phyloP scores from a whole-genome alignment of 352 stramenopile species.

The Phytophthora boehmeriae region DNA sequence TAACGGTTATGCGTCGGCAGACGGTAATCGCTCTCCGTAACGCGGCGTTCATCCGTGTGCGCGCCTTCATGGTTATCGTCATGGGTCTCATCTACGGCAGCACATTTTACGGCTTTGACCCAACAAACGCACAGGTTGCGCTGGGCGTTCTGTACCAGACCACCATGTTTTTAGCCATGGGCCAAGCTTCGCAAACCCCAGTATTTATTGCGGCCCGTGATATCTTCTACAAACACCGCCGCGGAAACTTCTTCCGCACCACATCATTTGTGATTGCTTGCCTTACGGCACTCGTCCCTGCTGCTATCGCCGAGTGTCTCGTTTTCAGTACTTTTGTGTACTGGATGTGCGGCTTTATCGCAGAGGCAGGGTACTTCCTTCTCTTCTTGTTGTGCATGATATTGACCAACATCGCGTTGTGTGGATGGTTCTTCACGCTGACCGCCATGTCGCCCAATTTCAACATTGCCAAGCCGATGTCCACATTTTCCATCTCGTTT shows the following conservation, averaged over 20 bases:
- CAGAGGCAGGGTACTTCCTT: background rate
- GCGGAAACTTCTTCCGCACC: background rate
- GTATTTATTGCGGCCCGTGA: constrained; percentile 52
- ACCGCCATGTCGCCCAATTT: background rate
- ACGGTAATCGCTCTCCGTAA: constrained; percentile 47
- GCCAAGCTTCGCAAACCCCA: constrained; percentile 60
- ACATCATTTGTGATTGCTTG: background rate
- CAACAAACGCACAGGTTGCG: constrained; percentile 25
- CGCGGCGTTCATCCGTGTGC: constrained; percentile 22
- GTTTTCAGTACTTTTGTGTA: background rate
- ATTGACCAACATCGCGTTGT: background rate
- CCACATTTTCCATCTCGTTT: constrained; percentile 1
- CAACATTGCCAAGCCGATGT: background rate
- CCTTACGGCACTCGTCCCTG: background rate
- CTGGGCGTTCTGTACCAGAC: constrained; percentile 72
- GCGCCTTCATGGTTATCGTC: constrained; percentile 26
- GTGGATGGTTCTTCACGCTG: background rate
- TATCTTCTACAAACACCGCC: constrained; percentile 1
- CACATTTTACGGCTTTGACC: constrained; percentile 37
- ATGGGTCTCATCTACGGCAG: constrained; percentile 36
- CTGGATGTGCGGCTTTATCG: background rate
- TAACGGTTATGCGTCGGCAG: constrained; percentile 44
- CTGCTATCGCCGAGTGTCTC: background rate
- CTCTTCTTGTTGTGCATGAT: constrained; percentile 2
- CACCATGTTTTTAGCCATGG: constrained; percentile 67